A percentile compares a stretch with the other conserved stretches of the same genome.
These are phyloP conservation scores for Blastobotrys proliferans DNA, from an alignment of 1,139 yeast species.

Conservation along the genomic window DNA sequence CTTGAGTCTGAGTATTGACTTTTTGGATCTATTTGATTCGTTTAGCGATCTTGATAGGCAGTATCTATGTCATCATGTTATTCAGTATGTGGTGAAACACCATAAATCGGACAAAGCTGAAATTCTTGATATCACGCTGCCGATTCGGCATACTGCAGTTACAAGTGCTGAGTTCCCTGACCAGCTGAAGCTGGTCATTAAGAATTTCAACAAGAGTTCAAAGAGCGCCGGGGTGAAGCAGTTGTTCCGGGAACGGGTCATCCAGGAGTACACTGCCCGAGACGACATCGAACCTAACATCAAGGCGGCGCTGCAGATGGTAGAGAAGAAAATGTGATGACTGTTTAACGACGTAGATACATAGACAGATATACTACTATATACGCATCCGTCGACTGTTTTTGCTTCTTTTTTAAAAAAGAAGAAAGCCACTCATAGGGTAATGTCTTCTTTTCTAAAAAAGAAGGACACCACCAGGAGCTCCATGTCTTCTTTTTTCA, in stretches of 20 bases:
- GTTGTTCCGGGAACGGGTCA: conserved; percentile 40
- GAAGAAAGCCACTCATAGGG: too few species aligned
- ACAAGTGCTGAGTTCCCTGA: conserved; percentile 48
- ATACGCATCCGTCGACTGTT: neutral
- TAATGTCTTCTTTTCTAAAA: too few species aligned
- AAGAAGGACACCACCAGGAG: too few species aligned
- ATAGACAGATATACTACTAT: neutral
- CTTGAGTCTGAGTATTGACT: conserved; percentile 32
- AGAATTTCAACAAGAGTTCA: conserved; percentile 48
- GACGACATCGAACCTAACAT: conserved; percentile 28
- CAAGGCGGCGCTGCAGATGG: conserved; percentile 19
- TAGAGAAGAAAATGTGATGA: conserved; percentile 7
- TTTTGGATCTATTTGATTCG: conserved; percentile 56
- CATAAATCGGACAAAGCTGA: conserved; percentile 16
- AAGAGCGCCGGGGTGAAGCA: conserved; percentile 44
- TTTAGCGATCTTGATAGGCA: conserved; percentile 67
- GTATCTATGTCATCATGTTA: conserved; percentile 61
- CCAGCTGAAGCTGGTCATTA: conserved; percentile 63
- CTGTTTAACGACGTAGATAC: neutral
- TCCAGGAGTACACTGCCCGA: conserved; percentile 22
- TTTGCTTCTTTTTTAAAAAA: neutral
- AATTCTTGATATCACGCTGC: conserved; percentile 59
- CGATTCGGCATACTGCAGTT: conserved; percentile 52
- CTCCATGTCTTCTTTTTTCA: too few species aligned
- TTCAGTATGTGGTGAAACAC: conserved; percentile 45